These are phyloP conservation scores for Globisporangium carolinianum DNA, from an alignment of 352 stramenopile genomes.

Conservation along the genomic window DNA sequence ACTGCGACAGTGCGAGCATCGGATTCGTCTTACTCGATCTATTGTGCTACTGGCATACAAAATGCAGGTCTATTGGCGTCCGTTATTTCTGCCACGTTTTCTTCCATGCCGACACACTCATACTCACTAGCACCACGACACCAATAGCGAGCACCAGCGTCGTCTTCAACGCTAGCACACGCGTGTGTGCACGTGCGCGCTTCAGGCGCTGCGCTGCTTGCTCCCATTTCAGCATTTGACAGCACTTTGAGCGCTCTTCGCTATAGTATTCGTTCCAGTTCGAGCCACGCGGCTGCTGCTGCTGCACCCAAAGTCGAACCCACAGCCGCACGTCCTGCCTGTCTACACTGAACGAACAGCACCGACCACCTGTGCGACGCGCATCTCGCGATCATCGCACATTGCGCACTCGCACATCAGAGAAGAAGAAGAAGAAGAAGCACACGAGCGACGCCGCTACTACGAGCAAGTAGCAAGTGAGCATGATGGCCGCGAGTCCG, in stretches of 20 bases:
- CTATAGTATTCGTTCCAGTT: not conserved
- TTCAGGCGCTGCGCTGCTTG: too few species aligned
- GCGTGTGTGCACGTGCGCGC: too few species aligned
- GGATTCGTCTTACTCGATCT: too few species aligned
- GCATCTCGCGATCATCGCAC: not conserved
- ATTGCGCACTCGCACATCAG: not conserved
- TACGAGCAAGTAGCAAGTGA: not conserved
- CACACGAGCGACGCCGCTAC: not conserved
- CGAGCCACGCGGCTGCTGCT: not conserved
- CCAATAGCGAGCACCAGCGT: too few species aligned
- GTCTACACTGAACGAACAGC: not conserved
- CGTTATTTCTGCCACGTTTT: too few species aligned
- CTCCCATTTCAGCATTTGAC: not conserved
- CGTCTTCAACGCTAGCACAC: too few species aligned
- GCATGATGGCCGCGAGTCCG: not conserved
- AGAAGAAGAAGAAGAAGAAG: not conserved
- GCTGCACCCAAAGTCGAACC: slow-evolving; percentile 1
- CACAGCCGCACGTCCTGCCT: not conserved
- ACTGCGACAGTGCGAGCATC: too few species aligned
- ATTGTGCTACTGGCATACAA: too few species aligned
- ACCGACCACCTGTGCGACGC: not conserved
- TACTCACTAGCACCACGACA: too few species aligned
- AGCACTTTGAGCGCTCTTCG: too few species aligned
- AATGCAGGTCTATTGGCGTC: too few species aligned
- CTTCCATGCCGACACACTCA: too few species aligned